Percentiles rank a stretch among this genome's conserved stretches.
Conservation (phyloP, 148 eudicot genomes). For the Vaccinium macrocarpon region DNA sequence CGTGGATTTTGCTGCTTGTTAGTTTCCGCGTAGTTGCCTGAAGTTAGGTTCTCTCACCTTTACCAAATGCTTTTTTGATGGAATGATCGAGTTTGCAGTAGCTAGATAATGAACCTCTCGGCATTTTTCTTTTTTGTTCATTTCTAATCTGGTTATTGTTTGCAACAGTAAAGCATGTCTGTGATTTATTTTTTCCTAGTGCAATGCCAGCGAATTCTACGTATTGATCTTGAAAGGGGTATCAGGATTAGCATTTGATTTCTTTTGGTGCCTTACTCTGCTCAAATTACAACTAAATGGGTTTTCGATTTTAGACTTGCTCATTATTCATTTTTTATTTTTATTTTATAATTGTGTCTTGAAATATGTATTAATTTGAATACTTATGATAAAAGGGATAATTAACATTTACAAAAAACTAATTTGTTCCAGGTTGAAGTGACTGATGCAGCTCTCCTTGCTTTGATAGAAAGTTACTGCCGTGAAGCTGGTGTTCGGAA, state of each 20-base stretch:
- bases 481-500: conserved; percentile 97
- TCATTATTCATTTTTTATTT: neutral
- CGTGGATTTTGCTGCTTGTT: neutral
- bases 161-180: neutral
- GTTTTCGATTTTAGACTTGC: neutral
- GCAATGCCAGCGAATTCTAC: neutral
- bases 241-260: neutral
- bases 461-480: conserved; percentile 89
- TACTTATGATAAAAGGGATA: neutral
- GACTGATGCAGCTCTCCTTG: conserved; percentile 85
- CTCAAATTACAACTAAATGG: neutral
- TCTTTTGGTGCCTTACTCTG: neutral
- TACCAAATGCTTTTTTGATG: neutral
- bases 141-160: conserved; percentile 1
- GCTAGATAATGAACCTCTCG: neutral
- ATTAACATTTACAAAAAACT: neutral
- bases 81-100: neutral
- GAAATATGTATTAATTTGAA: neutral
- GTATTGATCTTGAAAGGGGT: neutral
- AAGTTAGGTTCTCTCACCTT: neutral
- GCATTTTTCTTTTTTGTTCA: neutral
- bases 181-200: neutral
- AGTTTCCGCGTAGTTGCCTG: neutral
- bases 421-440: conserved; percentile 71
- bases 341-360: neutral